phyloP scores from a whole-genome alignment of 2,329 filamentous ascomycete species.

The Alternaria sp. region DNA sequence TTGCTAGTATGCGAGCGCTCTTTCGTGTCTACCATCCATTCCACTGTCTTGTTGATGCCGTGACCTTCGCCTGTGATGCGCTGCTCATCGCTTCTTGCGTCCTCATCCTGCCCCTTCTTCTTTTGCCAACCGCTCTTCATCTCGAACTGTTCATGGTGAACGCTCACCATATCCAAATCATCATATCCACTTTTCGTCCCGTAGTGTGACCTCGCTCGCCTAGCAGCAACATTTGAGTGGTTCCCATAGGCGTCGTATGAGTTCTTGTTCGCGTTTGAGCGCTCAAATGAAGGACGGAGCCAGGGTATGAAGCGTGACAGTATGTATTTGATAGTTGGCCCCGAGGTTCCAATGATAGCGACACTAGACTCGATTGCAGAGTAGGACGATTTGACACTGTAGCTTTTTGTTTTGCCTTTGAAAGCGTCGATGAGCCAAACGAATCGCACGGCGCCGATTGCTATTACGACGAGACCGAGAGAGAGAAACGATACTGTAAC shows the following conservation, averaged over 20 bases:
- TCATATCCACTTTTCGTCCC: conserved; percentile 12
- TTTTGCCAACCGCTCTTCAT: conserved; percentile 28
- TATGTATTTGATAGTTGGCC: conserved; percentile 24
- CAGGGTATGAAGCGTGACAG: conserved; percentile 20
- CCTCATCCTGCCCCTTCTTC: conserved; percentile 6
- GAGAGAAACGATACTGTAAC: conserved; percentile 27
- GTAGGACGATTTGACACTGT: conserved; percentile 24
- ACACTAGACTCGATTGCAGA: conserved; percentile 21
- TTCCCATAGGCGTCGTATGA: conserved; percentile 13
- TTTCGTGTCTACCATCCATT: conserved; percentile 21
- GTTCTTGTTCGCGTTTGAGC: conserved; percentile 7
- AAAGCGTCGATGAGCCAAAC: conserved; percentile 25
- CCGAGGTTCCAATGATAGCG: conserved; percentile 23
- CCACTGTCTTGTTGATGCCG: conserved; percentile 30
- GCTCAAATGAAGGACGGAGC: conserved; percentile 16
- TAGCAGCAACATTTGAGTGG: background rate
- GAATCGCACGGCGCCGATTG: conserved; percentile 23
- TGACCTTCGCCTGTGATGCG: conserved; percentile 7
- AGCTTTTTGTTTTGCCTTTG: conserved; percentile 15
- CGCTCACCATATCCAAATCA: conserved; percentile 18
- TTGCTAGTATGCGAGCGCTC: conserved; percentile 2
- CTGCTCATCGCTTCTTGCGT: conserved; percentile 29
- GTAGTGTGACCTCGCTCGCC: conserved; percentile 1
- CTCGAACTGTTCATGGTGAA: conserved; percentile 16
- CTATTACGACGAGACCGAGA: conserved; percentile 21